phyloP scores from a whole-genome alignment of 2,329 filamentous ascomycete species.

The Cladophialophora exuberans region DNA sequence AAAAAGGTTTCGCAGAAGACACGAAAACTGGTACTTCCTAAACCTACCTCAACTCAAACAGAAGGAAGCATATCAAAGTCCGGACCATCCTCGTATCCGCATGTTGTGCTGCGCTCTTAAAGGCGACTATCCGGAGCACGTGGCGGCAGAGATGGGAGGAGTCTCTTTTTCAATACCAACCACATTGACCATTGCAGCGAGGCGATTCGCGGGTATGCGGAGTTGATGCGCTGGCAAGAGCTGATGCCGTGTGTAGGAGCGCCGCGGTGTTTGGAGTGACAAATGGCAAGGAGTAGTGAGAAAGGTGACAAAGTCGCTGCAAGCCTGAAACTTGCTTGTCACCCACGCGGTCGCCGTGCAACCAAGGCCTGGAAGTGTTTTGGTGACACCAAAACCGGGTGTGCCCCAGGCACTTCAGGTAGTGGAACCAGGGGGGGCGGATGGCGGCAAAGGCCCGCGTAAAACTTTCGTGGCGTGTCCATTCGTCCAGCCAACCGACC shows the following conservation, averaged over 20 bases:
- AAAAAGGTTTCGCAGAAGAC: slow-evolving; percentile 69
- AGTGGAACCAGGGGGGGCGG: slow-evolving; percentile 7
- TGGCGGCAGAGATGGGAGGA: too few relatives aligned
- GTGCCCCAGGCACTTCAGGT: slow-evolving; percentile 4
- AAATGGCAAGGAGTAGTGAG: slow-evolving; percentile 7
- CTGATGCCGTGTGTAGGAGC: slow-evolving; percentile 8
- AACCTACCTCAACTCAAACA: neutral
- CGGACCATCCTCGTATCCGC: too few relatives aligned
- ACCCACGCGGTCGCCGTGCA: slow-evolving; percentile 16
- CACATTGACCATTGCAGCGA: too few relatives aligned
- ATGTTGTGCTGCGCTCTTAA: too few relatives aligned
- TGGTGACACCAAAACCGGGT: neutral
- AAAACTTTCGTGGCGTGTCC: slow-evolving; percentile 4
- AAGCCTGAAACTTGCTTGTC: slow-evolving; percentile 22
- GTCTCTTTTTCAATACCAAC: too few relatives aligned
- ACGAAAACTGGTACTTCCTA: neutral
- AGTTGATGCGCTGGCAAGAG: slow-evolving; percentile 26
- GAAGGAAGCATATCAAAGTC: too few relatives aligned
- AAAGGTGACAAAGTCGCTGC: neutral
- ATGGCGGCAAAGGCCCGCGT: slow-evolving; percentile 26
- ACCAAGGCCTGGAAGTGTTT: slow-evolving; percentile 6
- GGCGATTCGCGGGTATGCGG: slow-evolving; percentile 16
- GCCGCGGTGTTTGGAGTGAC: slow-evolving; percentile 2
- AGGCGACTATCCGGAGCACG: neutral
- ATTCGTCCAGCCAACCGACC: slow-evolving; percentile 30